phyloP scores from a whole-genome alignment of 306 rosid genomes.

The Prunus mongolica region DNA sequence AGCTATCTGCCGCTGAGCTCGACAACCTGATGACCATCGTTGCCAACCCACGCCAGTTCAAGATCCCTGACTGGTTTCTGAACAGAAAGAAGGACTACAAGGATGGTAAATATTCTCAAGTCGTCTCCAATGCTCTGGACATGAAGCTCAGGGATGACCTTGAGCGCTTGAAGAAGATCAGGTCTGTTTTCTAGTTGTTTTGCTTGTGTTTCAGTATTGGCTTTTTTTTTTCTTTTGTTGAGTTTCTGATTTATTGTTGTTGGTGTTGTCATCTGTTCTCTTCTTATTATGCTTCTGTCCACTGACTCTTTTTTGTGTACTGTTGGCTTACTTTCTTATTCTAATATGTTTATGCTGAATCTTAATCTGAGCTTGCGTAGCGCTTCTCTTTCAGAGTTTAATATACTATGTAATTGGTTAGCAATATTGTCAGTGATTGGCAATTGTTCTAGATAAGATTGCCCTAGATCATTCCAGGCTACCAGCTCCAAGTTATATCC shows the following conservation, averaged over 20 bases:
- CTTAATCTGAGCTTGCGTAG: neutral
- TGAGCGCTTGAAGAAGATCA: constrained; percentile 89
- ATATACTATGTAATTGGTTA: neutral
- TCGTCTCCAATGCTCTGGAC: constrained; percentile 69
- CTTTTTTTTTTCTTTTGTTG: neutral
- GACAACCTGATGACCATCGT: constrained; percentile 61
- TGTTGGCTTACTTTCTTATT: neutral
- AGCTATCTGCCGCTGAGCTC: constrained; percentile 51
- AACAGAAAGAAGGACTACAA: constrained; percentile 78
- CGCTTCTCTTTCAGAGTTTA: no score
- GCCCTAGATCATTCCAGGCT: neutral
- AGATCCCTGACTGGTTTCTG: constrained; percentile 76
- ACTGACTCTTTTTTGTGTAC: neutral
- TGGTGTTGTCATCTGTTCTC: neutral
- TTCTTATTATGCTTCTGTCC: neutral
- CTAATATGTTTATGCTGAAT: neutral
- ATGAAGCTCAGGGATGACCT: constrained; percentile 88
- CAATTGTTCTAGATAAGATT: neutral
- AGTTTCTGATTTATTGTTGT: neutral
- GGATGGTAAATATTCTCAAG: constrained; percentile 73
- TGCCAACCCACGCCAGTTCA: constrained; percentile 64
- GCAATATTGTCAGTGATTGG: neutral
- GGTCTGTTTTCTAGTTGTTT: constrained; percentile 26
- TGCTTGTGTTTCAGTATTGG: no score
- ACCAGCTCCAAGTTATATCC: neutral